These are phyloP conservation scores for Penicillium sp. DNA, from an alignment of 2,329 filamentous ascomycete genomes.

Conservation along the genomic window DNA sequence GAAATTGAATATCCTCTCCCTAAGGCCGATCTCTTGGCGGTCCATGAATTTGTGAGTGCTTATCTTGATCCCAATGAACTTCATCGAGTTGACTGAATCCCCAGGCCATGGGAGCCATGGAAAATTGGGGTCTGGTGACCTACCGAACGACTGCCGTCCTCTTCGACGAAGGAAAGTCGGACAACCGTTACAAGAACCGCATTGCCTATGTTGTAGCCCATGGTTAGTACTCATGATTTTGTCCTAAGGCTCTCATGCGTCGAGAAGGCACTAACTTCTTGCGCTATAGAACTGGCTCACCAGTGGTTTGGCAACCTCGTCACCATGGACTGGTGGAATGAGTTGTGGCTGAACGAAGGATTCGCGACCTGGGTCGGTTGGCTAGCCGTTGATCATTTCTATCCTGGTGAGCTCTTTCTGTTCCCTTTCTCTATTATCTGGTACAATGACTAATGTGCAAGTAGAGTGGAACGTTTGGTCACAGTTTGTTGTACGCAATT, in stretches of 20 bases:
- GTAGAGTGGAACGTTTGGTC: constrained; percentile 94
- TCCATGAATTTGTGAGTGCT: constrained; percentile 79
- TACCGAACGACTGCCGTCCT: constrained; percentile 93
- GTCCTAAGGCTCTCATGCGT: too few relatives aligned
- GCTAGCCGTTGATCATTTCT: constrained; percentile 83
- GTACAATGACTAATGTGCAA: constrained; percentile 19
- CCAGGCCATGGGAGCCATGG: constrained; percentile 68
- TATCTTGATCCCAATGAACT: constrained; percentile 1
- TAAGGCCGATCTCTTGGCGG: constrained; percentile 84
- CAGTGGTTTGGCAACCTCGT: constrained; percentile 96
- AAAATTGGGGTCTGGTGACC: constrained; percentile 95
- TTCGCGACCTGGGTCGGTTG: constrained; percentile 99
- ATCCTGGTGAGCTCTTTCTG: constrained; percentile 57
- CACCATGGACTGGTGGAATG: constrained; percentile 96
- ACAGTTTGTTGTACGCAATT: constrained; percentile 75
- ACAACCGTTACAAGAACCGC: constrained; percentile 84
- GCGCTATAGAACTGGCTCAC: constrained; percentile 69
- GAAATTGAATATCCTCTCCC: constrained; percentile 88
- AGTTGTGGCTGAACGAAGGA: constrained; percentile 91
- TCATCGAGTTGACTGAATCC: constrained; percentile 41
- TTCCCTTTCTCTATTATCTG: background rate
- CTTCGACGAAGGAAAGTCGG: constrained; percentile 90
- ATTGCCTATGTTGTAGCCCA: constrained; percentile 98
- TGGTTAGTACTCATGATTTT: constrained; percentile 34
- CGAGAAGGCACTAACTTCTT: background rate